Base-by-base conservation (phyloP, 192 early-diverging fungal species). In the Mycoemilia scoparia region DNA sequence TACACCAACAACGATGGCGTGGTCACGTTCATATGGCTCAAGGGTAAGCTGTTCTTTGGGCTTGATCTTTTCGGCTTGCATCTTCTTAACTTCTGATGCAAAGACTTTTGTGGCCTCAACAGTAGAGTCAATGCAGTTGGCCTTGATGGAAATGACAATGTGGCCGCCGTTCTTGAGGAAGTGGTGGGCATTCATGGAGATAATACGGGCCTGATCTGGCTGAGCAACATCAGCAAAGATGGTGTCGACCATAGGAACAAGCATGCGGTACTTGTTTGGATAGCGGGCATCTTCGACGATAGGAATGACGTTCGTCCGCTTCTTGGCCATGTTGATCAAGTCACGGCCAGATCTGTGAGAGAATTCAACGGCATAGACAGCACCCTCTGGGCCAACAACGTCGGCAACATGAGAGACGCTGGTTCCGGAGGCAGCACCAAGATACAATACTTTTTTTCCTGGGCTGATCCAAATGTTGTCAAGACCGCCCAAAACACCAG, bases 211-310 rank as follows among this genome's bases (percentile, higher is more conserved):
- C 71, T 98, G 95, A 54, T 98, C 95, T 28, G 91, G 95, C 67
- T 98, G 95, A 21, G 95, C 91, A 54, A 98, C 89, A 67, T 98
- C 90, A 19, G 95, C 95, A 61, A 96, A 96, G 36, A 96, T 78
- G n/a, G 87, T 83, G 60, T 96, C 91, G 8, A 93, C 88, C 91
- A 96, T 96, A 15, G 74, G 74, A 33, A 96, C 81, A 24, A 96
- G 69, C 91, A 96, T 99, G 63, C 95, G 86, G 71, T 99, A 98
- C 67, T 98, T 99, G 66, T 99, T 84, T 37, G 95, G 95, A 68
- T 96, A 84, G 60, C 90, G 91, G 27, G 91, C 89, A 64, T 98
- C 95, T 67, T 98, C 95, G 50, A 99, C 89, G 44, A 99, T 99
- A 27, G 95, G 91, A 43, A 96, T 87, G 21, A 96, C 84, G 63